These are phyloP conservation scores for Gillenia trifoliata DNA, from an alignment of 306 rosid species.

Conservation along the genomic window DNA sequence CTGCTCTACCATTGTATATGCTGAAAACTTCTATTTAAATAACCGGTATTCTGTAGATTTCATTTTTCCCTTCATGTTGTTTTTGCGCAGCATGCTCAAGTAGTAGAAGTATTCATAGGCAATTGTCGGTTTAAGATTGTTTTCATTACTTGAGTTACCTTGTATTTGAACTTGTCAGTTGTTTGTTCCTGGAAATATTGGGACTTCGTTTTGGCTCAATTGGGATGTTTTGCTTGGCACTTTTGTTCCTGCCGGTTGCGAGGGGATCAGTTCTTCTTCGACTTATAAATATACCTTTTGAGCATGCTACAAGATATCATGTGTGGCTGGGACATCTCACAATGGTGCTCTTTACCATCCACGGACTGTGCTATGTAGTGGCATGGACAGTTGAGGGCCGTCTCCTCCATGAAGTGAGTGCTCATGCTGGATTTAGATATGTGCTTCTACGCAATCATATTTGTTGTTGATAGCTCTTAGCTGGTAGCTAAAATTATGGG, in stretches of 20 bases:
- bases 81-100: not conserved
- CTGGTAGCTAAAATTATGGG: not conserved
- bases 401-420: constrained; percentile 49
- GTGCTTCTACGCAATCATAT: not conserved
- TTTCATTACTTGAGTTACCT: constrained; percentile 19
- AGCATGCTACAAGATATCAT: constrained; percentile 85
- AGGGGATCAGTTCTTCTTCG: constrained; percentile 95
- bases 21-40: not conserved
- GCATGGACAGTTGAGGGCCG: constrained; percentile 68
- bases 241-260: constrained; percentile 79
- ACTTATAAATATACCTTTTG: constrained; percentile 72
- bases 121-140: not conserved
- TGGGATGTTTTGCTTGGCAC: constrained; percentile 64
- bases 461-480: not conserved
- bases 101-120: not conserved
- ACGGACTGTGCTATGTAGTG: constrained; percentile 55
- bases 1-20: not conserved
- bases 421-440: not conserved
- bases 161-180: constrained; percentile 39
- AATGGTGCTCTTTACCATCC: constrained; percentile 80
- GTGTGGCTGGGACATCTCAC: constrained; percentile 98
- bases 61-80: not conserved
- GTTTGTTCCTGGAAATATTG: constrained; percentile 36
- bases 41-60: not conserved
- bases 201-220: constrained; percentile 62